phyloP scores from a whole-genome alignment of 257 asterid genomes.

The Primulina huaijiensis region DNA sequence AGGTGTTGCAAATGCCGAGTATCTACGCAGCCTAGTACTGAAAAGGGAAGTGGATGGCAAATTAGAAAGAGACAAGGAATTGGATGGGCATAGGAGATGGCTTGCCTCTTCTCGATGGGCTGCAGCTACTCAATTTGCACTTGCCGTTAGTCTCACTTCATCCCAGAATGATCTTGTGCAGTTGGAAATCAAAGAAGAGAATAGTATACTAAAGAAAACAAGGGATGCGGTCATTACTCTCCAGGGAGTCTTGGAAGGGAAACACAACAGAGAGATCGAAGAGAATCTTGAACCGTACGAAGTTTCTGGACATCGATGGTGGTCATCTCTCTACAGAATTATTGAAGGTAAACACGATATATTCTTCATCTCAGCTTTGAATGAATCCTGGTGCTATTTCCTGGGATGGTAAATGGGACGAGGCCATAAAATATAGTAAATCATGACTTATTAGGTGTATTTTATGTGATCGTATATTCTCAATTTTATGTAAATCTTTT shows the following conservation, averaged over 20 bases:
- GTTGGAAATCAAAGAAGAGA: slow-evolving; percentile 54
- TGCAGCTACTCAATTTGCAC: slow-evolving; percentile 89
- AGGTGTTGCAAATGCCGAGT: slow-evolving; percentile 88
- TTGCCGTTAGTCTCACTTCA: slow-evolving; percentile 78
- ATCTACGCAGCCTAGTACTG: slow-evolving; percentile 70
- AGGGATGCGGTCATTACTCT: slow-evolving; percentile 87
- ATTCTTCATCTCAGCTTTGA: not conserved
- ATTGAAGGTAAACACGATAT: slow-evolving; percentile 62
- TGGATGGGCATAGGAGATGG: slow-evolving; percentile 82
- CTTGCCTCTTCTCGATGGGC: slow-evolving; percentile 94
- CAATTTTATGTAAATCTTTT: not conserved
- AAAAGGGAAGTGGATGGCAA: slow-evolving; percentile 36
- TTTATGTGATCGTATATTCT: not conserved
- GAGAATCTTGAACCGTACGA: slow-evolving; percentile 68
- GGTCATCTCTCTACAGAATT: slow-evolving; percentile 83
- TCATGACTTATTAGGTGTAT: not conserved
- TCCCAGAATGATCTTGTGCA: slow-evolving; percentile 79
- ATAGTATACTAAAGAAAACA: slow-evolving; percentile 66
- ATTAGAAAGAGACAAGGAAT: slow-evolving; percentile 35
- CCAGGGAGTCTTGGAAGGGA: slow-evolving; percentile 87
- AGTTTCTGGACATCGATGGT: slow-evolving; percentile 81
- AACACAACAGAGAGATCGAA: slow-evolving; percentile 67
- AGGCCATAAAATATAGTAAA: not conserved
- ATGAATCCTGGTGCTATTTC: not conserved
- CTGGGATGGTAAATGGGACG: not conserved